Evolutionary conservation across 805 yeast species (phyloP).

Genomic region (Kurtzmaniella cleridarum): DNA sequence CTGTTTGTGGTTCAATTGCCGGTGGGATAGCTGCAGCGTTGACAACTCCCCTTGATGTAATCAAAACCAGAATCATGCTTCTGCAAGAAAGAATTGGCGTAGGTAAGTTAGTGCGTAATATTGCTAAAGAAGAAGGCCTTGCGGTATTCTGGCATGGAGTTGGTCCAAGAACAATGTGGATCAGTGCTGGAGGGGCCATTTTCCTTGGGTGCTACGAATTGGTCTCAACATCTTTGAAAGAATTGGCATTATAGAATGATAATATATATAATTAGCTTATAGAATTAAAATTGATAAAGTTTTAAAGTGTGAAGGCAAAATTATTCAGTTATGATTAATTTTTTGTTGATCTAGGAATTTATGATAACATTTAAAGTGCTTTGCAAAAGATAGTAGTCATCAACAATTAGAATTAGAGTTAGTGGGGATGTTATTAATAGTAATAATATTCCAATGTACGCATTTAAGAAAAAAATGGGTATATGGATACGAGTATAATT

Average conservation of each 20-base stretch:
- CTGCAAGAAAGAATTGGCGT: constrained; percentile 45
- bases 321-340: too few species aligned
- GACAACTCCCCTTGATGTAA: constrained; percentile 76
- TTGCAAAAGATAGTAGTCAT: too few species aligned
- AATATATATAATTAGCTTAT: too few species aligned
- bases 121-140: constrained; percentile 70
- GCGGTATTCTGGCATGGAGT: constrained; percentile 74
- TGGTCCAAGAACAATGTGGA: constrained; percentile 97
- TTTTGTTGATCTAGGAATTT: too few species aligned
- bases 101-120: constrained; percentile 40
- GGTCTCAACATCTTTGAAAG: constrained; percentile 37
- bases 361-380: too few species aligned
- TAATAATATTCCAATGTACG: too few species aligned
- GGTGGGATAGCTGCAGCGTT: constrained; percentile 79
- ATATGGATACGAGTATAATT: too few species aligned
- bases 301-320: too few species aligned
- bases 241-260: not conserved
- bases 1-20: constrained; percentile 76
- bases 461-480: too few species aligned
- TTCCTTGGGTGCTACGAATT: constrained; percentile 91
- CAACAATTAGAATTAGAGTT: too few species aligned
- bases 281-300: too few species aligned
- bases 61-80: constrained; percentile 84
- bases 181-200: constrained; percentile 96
- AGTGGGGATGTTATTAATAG: too few species aligned